These are phyloP conservation scores for Phylloporus sp. DNA, from an alignment of 768 basidiomycete genomes.

Conservation along the genomic window DNA sequence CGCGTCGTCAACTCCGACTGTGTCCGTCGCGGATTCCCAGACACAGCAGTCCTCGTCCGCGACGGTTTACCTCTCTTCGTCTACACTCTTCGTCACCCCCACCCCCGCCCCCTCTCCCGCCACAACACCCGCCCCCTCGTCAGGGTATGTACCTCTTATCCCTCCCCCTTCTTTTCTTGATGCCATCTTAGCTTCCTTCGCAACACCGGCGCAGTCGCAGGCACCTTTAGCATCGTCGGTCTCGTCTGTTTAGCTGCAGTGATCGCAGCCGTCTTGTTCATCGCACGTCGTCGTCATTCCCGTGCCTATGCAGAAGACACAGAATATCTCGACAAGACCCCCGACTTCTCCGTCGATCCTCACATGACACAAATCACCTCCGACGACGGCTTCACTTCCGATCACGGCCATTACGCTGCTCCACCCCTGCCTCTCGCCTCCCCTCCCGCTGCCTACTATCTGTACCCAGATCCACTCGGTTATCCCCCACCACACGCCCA, in stretches of 20 bases:
- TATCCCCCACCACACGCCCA: conserved; percentile 7
- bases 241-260: conserved; percentile 33
- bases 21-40: not conserved
- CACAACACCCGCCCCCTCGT: conserved; percentile 13
- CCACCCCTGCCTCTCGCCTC: conserved; percentile 14
- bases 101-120: conserved; percentile 13
- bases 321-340: conserved; percentile 26
- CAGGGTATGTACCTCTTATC: conserved; percentile 19
- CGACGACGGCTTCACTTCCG: conserved; percentile 18
- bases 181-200: conserved; percentile 37
- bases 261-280: conserved; percentile 25
- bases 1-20: not conserved
- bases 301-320: conserved; percentile 24
- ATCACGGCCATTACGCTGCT: conserved; percentile 21
- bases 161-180: not conserved
- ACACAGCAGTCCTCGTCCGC: conserved; percentile 1
- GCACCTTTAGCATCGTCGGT: conserved; percentile 40
- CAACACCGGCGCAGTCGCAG: conserved; percentile 44
- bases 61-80: too few relatives aligned
- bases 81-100: not conserved
- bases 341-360: conserved; percentile 6
- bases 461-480: conserved; percentile 2
- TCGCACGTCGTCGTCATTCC: conserved; percentile 29
- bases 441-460: conserved; percentile 22
- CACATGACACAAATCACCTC: conserved; percentile 7